A percentile compares a stretch with the other conserved stretches of the same genome.
Conservation (phyloP, 306 rosid species). For the Quillaja saponaria region DNA sequence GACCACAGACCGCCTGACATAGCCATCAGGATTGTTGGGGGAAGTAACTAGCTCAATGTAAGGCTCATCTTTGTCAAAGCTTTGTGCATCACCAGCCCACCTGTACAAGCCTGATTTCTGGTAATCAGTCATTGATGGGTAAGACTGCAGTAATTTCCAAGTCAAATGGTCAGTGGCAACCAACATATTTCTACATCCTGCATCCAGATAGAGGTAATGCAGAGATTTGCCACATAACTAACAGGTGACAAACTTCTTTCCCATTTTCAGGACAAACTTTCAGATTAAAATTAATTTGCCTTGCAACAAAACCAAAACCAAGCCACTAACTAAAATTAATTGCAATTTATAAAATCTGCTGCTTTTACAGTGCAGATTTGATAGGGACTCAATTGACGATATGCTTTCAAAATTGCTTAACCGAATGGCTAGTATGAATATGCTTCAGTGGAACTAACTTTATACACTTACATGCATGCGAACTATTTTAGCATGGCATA, state of each 20-base stretch:
- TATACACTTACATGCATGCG: no score
- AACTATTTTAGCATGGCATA: no score
- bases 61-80: conserved; percentile 49
- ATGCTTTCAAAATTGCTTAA: no score
- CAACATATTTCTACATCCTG: neutral
- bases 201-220: conserved; percentile 20
- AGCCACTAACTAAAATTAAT: no score
- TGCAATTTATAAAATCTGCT: no score
- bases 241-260: neutral
- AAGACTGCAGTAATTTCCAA: conserved; percentile 56
- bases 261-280: neutral
- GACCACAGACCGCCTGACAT: conserved; percentile 48
- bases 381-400: no score
- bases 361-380: no score
- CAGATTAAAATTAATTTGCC: no score
- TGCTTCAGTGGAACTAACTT: no score
- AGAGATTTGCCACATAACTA: conserved; percentile 3
- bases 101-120: conserved; percentile 82
- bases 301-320: no score
- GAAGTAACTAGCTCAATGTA: conserved; percentile 86
- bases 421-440: no score
- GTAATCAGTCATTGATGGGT: conserved; percentile 67
- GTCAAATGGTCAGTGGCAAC: no score
- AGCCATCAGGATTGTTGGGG: conserved; percentile 97
- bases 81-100: conserved; percentile 82